A percentile compares a stretch with the other conserved stretches of the same genome.
These are phyloP conservation scores for Arbutus unedo DNA, from an alignment of 148 eudicot genomes.

Conservation along the genomic window DNA sequence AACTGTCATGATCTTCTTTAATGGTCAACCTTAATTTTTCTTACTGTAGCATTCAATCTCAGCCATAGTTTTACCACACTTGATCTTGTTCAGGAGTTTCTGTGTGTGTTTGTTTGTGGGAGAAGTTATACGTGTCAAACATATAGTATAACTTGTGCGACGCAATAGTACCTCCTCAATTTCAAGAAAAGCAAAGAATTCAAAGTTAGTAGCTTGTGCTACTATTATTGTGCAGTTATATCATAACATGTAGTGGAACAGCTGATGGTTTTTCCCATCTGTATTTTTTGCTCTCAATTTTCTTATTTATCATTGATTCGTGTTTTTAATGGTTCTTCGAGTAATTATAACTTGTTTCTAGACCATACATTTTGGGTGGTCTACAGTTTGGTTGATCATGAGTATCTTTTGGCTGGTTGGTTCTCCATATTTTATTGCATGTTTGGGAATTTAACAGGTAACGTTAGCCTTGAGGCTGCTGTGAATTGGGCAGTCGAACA, in stretches of 20 bases:
- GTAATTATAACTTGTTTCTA: neutral
- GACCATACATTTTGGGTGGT: neutral
- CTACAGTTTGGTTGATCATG: neutral
- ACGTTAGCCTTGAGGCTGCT: conserved; percentile 73
- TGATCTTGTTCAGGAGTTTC: neutral
- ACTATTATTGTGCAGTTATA: neutral
- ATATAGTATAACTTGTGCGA: neutral
- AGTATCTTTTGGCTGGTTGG: neutral
- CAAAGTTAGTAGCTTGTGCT: neutral
- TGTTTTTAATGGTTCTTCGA: neutral
- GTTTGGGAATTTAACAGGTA: conserved; percentile 42
- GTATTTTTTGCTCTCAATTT: neutral
- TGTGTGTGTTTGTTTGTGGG: neutral
- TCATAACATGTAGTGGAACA: neutral
- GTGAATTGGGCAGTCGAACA: conserved; percentile 96
- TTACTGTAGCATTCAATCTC: neutral
- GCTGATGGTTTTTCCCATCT: neutral
- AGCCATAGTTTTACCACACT: neutral
- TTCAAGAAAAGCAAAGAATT: neutral
- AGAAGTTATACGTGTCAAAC: neutral
- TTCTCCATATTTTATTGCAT: neutral
- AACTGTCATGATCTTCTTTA: neutral
- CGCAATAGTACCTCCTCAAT: neutral
- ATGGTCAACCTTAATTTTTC: neutral
- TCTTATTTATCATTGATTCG: neutral